Percentiles rank a stretch among this genome's conserved stretches.
Conservation (phyloP, 23 red algal genomes). For the Cyanidium caldarium region DNA sequence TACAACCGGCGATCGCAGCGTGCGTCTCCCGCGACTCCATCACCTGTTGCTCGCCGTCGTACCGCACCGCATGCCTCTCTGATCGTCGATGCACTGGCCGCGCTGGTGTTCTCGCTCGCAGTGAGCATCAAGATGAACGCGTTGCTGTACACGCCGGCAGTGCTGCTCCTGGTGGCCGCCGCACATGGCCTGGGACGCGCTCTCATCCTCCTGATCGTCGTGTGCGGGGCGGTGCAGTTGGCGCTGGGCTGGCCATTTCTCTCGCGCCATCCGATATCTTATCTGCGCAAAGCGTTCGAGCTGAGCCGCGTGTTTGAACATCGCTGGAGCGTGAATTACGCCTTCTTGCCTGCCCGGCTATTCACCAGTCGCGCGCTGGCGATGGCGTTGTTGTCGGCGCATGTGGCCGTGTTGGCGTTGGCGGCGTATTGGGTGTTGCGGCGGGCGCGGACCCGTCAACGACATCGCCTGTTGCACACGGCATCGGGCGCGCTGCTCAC, state of each 20-base stretch:
- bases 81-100: constrained; percentile 13
- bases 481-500: constrained; percentile 11
- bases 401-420: constrained; percentile 24
- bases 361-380: constrained; percentile 37
- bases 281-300: constrained; percentile 77
- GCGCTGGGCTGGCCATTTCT: constrained; percentile 42
- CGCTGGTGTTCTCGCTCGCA: constrained; percentile 33
- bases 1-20: background rate
- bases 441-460: too few relatives aligned
- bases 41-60: too few relatives aligned
- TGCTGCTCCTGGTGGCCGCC: constrained; percentile 32
- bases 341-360: constrained; percentile 21
- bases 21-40: too few relatives aligned
- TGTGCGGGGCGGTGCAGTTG: constrained; percentile 36
- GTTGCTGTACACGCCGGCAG: constrained; percentile 58
- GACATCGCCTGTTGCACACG: background rate
- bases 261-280: constrained; percentile 14
- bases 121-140: constrained; percentile 91
- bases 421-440: background rate
- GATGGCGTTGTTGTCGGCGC: constrained; percentile 20
- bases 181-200: constrained; percentile 15
- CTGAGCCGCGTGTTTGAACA: constrained; percentile 51
- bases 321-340: constrained; percentile 82
- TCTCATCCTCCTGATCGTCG: background rate
- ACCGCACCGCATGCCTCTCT: too few relatives aligned